A percentile compares a stretch with the other conserved stretches of the same genome.
Evolutionary conservation across 257 asterid genomes (phyloP).

Genomic region (Solanum tarijense): DNA sequence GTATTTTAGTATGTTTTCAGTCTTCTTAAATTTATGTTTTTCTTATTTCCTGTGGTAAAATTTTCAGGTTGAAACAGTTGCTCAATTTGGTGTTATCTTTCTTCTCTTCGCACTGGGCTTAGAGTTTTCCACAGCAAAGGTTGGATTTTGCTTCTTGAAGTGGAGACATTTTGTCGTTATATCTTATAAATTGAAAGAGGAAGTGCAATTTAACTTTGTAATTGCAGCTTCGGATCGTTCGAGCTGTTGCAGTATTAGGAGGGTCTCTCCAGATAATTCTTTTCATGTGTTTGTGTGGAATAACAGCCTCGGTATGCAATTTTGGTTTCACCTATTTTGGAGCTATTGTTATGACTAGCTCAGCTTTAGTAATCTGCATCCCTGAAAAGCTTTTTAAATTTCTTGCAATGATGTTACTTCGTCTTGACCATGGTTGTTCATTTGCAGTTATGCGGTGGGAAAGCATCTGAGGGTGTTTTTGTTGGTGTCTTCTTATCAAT

Average conservation of each 20-base stretch:
- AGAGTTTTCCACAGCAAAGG: constrained; percentile 84
- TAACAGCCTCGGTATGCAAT: constrained; percentile 54
- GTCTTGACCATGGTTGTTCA: not conserved
- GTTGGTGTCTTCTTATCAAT: constrained; percentile 84
- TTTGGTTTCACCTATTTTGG: constrained; percentile 1
- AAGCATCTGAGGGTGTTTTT: constrained; percentile 83
- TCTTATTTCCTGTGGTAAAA: constrained; percentile 2
- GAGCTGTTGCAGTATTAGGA: constrained; percentile 73
- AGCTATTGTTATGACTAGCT: not conserved
- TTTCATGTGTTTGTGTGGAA: constrained; percentile 80
- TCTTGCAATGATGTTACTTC: not conserved
- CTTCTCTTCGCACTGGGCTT: constrained; percentile 83
- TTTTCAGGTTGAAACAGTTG: constrained; percentile 78
- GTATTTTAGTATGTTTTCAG: not conserved
- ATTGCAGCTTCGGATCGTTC: constrained; percentile 70
- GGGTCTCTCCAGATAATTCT: constrained; percentile 78
- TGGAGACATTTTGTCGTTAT: not conserved
- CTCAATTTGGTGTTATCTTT: constrained; percentile 84
- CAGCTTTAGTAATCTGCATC: not conserved
- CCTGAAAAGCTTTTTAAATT: not conserved
- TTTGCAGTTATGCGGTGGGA: constrained; percentile 74
- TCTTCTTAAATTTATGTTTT: not conserved
- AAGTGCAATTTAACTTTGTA: not conserved
- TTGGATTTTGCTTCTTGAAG: constrained; percentile 14
- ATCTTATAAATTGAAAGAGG: not conserved